These are phyloP conservation scores for Amanita brunnescens DNA, from an alignment of 768 basidiomycete species.

Conservation along the genomic window DNA sequence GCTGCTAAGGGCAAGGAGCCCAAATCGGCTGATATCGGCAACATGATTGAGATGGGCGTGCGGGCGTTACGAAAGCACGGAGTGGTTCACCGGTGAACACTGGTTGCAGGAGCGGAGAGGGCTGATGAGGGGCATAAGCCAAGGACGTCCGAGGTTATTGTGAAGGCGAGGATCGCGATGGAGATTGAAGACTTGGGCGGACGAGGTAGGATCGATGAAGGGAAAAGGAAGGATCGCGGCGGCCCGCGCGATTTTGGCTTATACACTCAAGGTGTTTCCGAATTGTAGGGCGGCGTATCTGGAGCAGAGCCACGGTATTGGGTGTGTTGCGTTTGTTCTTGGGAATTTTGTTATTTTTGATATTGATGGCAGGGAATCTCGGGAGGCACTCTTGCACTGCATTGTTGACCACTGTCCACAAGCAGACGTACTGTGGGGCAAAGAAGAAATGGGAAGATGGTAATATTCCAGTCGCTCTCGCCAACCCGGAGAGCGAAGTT, in stretches of 20 bases:
- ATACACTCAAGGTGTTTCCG: constrained; percentile 86
- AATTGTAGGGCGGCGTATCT: constrained; percentile 85
- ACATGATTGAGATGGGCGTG: constrained; percentile 82
- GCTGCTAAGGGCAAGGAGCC: constrained; percentile 10
- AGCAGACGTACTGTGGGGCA: constrained; percentile 91
- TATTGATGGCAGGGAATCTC: constrained; percentile 45
- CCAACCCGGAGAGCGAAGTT: constrained; percentile 93
- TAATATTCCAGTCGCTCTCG: constrained; percentile 84
- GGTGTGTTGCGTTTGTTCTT: constrained; percentile 25
- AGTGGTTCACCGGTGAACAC: constrained; percentile 80
- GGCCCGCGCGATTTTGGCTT: constrained; percentile 82
- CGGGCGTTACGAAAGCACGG: constrained; percentile 71
- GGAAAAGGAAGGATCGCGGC: constrained; percentile 68
- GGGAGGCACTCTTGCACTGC: constrained; percentile 72
- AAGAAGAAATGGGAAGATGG: constrained; percentile 90
- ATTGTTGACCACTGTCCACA: constrained; percentile 91
- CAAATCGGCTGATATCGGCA: constrained; percentile 49
- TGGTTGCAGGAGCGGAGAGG: constrained; percentile 94
- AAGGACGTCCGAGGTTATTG: constrained; percentile 86
- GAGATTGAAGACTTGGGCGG: constrained; percentile 89
- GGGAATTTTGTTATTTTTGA: neutral
- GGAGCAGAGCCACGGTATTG: too few relatives aligned
- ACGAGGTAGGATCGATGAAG: constrained; percentile 83
- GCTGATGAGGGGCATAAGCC: constrained; percentile 82
- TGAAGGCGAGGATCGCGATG: constrained; percentile 89